Conservation (phyloP, 1,139 yeast genomes). For the Pichia sp. region DNA sequence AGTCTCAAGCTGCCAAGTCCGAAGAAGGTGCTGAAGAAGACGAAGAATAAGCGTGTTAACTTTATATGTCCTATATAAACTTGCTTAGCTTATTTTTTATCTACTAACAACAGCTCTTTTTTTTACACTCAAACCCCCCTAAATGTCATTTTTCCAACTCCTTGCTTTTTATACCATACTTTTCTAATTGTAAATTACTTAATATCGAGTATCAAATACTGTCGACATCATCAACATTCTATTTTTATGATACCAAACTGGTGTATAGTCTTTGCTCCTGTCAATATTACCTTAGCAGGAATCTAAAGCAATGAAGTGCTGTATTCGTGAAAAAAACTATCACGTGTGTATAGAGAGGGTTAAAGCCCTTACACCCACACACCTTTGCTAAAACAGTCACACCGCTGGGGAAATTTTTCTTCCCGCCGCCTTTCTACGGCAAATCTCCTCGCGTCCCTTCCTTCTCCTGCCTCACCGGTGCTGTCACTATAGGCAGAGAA, state of each 20-base stretch:
- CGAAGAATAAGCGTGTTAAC: conserved; percentile 32
- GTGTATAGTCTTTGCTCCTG: no score
- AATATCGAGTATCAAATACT: not conserved
- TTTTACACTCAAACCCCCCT: not conserved
- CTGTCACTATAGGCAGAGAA: not conserved
- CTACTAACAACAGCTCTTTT: conserved; percentile 5
- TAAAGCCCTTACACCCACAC: not conserved
- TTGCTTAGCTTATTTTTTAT: conserved; percentile 3
- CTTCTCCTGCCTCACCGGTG: not conserved
- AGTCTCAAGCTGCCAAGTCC: conserved; percentile 61
- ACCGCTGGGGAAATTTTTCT: not conserved
- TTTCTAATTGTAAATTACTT: conserved; percentile 4
- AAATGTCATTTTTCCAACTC: not conserved
- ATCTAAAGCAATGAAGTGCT: not conserved
- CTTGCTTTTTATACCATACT: not conserved
- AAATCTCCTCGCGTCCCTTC: conserved; percentile 1
- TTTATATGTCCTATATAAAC: not conserved
- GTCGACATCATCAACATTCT: not conserved
- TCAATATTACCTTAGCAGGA: no score
- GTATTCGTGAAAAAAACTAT: no score
- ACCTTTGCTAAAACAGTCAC: not conserved
- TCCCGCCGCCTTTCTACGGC: not conserved
- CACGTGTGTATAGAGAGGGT: conserved; percentile 6
- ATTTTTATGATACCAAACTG: not conserved
- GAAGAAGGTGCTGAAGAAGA: conserved; percentile 65